These are phyloP conservation scores for Candida glucosophila DNA, from an alignment of 1,139 yeast genomes.

Conservation along the genomic window DNA sequence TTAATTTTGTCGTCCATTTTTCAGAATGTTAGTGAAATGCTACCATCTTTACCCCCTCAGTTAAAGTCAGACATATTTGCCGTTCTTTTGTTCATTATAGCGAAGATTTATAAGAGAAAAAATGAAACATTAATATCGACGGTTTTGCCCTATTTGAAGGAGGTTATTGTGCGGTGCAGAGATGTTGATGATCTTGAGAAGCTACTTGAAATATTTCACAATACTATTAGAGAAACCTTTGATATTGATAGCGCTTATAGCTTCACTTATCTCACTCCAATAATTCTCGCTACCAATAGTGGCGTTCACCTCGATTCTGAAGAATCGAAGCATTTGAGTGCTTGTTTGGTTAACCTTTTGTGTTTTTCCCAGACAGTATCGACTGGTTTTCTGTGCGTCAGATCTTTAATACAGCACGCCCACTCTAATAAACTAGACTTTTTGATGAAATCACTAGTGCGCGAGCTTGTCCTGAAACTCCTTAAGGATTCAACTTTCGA, in stretches of 20 bases:
- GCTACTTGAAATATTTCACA: constrained; percentile 30
- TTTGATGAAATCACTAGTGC: too few relatives aligned
- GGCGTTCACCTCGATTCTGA: constrained; percentile 28
- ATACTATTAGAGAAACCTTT: constrained; percentile 19
- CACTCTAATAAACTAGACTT: neutral
- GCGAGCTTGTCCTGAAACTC: too few relatives aligned
- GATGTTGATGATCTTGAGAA: constrained; percentile 14
- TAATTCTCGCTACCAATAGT: constrained; percentile 53
- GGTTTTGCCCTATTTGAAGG: constrained; percentile 50
- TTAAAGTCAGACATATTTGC: constrained; percentile 65
- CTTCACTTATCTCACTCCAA: constrained; percentile 47
- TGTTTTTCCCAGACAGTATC: constrained; percentile 23
- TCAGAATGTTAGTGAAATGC: constrained; percentile 52
- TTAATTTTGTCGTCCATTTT: constrained; percentile 17
- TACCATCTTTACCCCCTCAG: constrained; percentile 53
- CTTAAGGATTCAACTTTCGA: constrained; percentile 6
- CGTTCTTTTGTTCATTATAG: constrained; percentile 57
- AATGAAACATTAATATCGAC: constrained; percentile 41
- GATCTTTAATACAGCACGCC: constrained; percentile 40
- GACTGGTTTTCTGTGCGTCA: constrained; percentile 51
- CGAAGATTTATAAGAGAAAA: constrained; percentile 46
- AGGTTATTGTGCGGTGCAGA: constrained; percentile 27
- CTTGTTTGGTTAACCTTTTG: constrained; percentile 26
- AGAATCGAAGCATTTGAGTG: constrained; percentile 20
- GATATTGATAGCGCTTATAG: constrained; percentile 18